A percentile compares a stretch with the other conserved stretches of the same genome.
Conservation (phyloP, 371 early-diverging fungal genomes). For the Quaeritorhiza haematococci region DNA sequence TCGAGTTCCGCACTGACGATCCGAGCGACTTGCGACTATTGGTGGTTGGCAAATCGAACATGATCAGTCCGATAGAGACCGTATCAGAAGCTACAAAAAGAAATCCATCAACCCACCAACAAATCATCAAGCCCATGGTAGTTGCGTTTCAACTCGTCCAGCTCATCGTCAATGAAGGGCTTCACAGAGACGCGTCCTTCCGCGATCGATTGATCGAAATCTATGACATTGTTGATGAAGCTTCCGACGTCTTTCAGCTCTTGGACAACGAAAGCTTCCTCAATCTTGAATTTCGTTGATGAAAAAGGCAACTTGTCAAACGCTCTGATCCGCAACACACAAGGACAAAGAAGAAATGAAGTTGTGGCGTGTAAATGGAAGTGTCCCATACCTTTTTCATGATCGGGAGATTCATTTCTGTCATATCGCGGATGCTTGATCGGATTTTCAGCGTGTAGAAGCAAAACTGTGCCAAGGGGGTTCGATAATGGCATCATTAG, state of each 20-base stretch:
- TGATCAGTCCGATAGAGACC: not conserved
- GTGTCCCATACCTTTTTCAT: slow-evolving; percentile 33
- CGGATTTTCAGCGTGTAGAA: slow-evolving; percentile 53
- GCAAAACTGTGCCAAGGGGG: slow-evolving; percentile 45
- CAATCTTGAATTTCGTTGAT: no score
- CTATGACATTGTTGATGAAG: slow-evolving; percentile 56
- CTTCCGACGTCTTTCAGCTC: slow-evolving; percentile 50
- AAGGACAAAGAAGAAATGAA: not conserved
- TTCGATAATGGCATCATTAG: not conserved
- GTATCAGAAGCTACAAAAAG: slow-evolving; percentile 14
- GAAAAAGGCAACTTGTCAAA: no score
- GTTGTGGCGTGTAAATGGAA: not conserved
- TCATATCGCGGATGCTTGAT: slow-evolving; percentile 26
- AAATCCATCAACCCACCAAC: slow-evolving; percentile 28
- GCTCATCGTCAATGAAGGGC: slow-evolving; percentile 52
- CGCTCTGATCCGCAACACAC: no score
- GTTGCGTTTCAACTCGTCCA: slow-evolving; percentile 56
- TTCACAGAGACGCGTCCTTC: slow-evolving; percentile 55
- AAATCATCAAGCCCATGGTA: slow-evolving; percentile 54
- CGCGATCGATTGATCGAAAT: slow-evolving; percentile 63
- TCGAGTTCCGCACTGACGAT: slow-evolving; percentile 53
- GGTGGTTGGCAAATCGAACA: slow-evolving; percentile 1
- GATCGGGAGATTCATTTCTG: slow-evolving; percentile 16
- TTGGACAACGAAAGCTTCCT: slow-evolving; percentile 24
- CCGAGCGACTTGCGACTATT: slow-evolving; percentile 55